These are phyloP conservation scores for Juncus effusus DNA, from an alignment of 176 grass and related monocot species.

Conservation along the genomic window DNA sequence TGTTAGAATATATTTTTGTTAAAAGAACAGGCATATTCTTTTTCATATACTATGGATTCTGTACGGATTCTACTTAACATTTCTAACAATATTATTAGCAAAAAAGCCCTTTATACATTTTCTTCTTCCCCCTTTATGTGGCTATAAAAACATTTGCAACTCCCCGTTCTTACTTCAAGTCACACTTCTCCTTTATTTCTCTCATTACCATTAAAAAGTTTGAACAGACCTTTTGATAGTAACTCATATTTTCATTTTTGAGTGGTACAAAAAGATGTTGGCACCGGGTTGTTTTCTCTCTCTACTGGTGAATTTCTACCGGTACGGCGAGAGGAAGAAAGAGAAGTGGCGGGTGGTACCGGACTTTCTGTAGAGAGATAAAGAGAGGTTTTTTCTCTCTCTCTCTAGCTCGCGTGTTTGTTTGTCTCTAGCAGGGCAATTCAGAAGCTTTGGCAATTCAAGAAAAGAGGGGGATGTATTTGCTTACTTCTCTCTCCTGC, in stretches of 20 bases:
- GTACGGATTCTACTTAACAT: no score
- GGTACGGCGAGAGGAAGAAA: background rate
- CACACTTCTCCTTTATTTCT: slow-evolving; percentile 11
- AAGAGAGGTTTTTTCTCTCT: slow-evolving; percentile 14
- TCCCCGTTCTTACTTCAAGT: slow-evolving; percentile 14
- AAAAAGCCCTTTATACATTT: background rate
- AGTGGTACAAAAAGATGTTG: background rate
- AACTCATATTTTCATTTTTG: no score
- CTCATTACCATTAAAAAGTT: background rate
- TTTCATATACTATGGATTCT: no score
- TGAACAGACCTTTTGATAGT: background rate
- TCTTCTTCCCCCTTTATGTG: background rate
- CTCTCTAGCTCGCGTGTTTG: background rate
- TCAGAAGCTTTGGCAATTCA: slow-evolving; percentile 34
- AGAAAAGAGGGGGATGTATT: slow-evolving; percentile 9
- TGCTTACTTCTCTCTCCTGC: slow-evolving; percentile 6
- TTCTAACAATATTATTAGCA: no score
- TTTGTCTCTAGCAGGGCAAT: slow-evolving; percentile 38
- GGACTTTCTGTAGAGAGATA: background rate
- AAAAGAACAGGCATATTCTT: no score
- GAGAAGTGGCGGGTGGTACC: background rate
- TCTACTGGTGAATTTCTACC: background rate
- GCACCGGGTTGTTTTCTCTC: background rate
- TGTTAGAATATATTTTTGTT: no score
- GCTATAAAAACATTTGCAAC: slow-evolving; percentile 16